These are phyloP conservation scores for Zygnema cylindricum DNA, from an alignment of 139 green algal species.

Conservation along the genomic window DNA sequence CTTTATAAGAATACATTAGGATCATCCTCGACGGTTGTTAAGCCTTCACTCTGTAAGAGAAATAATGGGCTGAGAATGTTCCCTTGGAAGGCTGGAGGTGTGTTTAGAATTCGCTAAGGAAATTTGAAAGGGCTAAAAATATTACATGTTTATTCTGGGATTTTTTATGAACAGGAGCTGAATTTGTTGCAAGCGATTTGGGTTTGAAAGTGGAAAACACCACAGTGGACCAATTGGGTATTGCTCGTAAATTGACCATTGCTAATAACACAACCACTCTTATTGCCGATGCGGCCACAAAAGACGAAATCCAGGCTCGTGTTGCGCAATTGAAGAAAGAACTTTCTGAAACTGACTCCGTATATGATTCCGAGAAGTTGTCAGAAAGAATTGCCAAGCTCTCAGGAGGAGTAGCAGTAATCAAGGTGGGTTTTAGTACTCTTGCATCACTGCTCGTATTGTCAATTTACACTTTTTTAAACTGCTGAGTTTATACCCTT, in stretches of 20 bases:
- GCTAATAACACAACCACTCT: conserved; percentile 82
- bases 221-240: conserved; percentile 89
- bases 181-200: conserved; percentile 95
- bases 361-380: conserved; percentile 99
- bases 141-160: too few species aligned
- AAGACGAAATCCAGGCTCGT: conserved; percentile 95
- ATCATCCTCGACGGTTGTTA: too few species aligned
- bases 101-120: too few species aligned
- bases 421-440: conserved; percentile 94
- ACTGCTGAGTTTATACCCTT: too few species aligned
- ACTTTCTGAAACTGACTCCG: conserved; percentile 89
- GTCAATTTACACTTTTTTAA: too few species aligned
- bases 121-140: too few species aligned
- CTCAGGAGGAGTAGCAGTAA: conserved; percentile 92
- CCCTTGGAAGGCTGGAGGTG: too few species aligned
- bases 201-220: conserved; percentile 79
- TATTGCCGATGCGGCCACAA: conserved; percentile 91
- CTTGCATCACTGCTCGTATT: too few species aligned
- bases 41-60: too few species aligned
- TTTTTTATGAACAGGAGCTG: too few species aligned
- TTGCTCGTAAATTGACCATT: conserved; percentile 88
- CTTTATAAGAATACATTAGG: too few species aligned
- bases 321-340: conserved; percentile 96
- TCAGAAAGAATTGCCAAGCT: conserved; percentile 98
- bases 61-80: too few species aligned